Base-by-base conservation (phyloP, 73 alveolate species). In the Blepharisma japonicum region DNA sequence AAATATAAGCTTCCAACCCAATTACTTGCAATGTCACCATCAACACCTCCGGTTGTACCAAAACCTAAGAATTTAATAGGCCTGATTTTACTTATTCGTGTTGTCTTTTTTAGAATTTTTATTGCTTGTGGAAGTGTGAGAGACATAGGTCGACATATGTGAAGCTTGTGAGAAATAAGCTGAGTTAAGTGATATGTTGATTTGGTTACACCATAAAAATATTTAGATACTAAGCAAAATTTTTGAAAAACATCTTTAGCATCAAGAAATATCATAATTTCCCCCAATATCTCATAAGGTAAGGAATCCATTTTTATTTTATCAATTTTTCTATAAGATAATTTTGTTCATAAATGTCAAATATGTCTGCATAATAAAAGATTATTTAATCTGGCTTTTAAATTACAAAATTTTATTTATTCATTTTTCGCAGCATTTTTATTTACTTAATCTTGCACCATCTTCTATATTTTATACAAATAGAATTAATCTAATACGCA, bases 1-100 rank as follows among this genome's bases (percentile, higher is more conserved):
- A 14, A 14, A 53, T 1, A 53, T 20, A 53, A 14, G 23, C 23
- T 53, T 0, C 27, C n/a, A 14, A 53, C 67, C 4, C 67, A 53
- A 53, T 53, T 14, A 53, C 23, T 14, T 53, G 67, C 27, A 11
- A 14, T 53, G 67, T 53, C 67, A 14, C 23, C 67, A 53, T 53
- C 67, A 53, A 53, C n/a, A 14, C 67, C 67, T 53, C 67, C 67
- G 2, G 67, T 14, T 53, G 67, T 53, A 4, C 6, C 67, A 53
- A 53, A 53, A 53, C 67, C 67, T 14, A 14, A 20, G 23, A 53
- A 53, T 14, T 53, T 4, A 53, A 53, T 53, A 14, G n/a, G 67
- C 67, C 23, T 0, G n/a, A 53, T 14, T 11, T 11, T 11, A 20
- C 27, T 20, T 32, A 32, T 32, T 32, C 42, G 42, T 32, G 42